phyloP scores from a whole-genome alignment of 768 basidiomycete genomes.

The Serendipita sp. region DNA sequence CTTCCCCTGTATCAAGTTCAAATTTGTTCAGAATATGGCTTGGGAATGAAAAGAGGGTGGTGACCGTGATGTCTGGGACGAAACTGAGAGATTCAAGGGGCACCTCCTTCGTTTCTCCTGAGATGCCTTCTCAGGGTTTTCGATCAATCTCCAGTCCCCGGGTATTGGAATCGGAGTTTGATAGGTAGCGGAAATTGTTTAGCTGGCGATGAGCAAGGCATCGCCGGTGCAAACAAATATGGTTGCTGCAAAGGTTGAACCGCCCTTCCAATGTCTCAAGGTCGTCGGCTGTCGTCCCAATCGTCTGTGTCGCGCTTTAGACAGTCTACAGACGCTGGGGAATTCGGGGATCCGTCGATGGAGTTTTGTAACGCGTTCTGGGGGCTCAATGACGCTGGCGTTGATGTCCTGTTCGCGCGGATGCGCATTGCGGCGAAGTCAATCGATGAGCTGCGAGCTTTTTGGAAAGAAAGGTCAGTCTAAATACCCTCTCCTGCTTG shows the following conservation, averaged over 20 bases:
- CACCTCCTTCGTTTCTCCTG: too few relatives aligned
- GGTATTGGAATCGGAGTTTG: too few relatives aligned
- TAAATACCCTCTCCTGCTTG: background rate
- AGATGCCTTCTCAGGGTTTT: too few relatives aligned
- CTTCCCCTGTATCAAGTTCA: too few relatives aligned
- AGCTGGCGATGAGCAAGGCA: too few relatives aligned
- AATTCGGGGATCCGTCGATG: slow-evolving; percentile 31
- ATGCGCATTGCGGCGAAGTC: slow-evolving; percentile 76
- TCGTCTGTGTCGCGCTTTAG: slow-evolving; percentile 7
- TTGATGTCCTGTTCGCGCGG: slow-evolving; percentile 77
- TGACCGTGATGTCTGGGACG: too few relatives aligned
- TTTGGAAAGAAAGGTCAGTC: slow-evolving; percentile 82
- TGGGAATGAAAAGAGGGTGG: too few relatives aligned
- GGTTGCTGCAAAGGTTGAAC: slow-evolving; percentile 1
- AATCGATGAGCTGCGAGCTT: slow-evolving; percentile 70
- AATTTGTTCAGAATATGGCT: too few relatives aligned
- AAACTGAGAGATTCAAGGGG: too few relatives aligned
- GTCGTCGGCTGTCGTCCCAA: background rate
- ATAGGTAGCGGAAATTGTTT: too few relatives aligned
- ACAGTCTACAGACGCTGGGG: slow-evolving; percentile 12
- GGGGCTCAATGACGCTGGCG: slow-evolving; percentile 73
- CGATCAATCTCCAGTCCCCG: too few relatives aligned
- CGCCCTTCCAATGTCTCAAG: background rate
- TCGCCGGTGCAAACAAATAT: too few relatives aligned
- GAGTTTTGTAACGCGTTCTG: slow-evolving; percentile 98